Evolutionary conservation across 768 basidiomycete genomes (phyloP).

Genomic region (Phlegmacium glaucopus): DNA sequence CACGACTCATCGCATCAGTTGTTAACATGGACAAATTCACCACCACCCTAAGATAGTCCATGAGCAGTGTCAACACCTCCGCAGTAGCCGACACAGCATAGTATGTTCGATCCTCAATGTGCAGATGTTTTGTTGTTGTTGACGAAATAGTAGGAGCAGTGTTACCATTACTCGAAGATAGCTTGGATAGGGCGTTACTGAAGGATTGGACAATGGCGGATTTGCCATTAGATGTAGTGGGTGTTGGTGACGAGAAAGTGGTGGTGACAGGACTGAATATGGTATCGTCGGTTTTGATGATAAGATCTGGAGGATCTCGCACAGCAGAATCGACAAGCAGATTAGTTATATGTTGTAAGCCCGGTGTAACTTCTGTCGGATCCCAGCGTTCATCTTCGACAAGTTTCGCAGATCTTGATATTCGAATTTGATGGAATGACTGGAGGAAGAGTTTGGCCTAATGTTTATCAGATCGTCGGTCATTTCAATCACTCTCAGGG

Average conservation of each 20-base stretch:
- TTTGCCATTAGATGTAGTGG: constrained; percentile 5
- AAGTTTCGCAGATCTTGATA: constrained; percentile 78
- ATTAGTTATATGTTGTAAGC: constrained; percentile 69
- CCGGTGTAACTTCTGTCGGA: constrained; percentile 65
- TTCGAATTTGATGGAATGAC: constrained; percentile 76
- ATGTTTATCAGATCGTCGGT: constrained; percentile 7
- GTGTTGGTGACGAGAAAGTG: constrained; percentile 11
- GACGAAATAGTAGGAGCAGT: constrained; percentile 23
- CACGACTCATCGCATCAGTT: constrained; percentile 91
- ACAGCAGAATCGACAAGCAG: constrained; percentile 80
- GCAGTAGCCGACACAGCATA: constrained; percentile 86
- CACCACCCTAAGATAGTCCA: constrained; percentile 86
- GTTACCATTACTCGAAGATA: background rate
- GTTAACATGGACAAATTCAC: constrained; percentile 86
- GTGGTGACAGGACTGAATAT: constrained; percentile 20
- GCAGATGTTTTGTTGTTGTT: constrained; percentile 46
- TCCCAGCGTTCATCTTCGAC: constrained; percentile 98
- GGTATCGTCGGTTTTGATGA: constrained; percentile 30
- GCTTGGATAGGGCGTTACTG: constrained; percentile 6
- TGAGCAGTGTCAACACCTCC: constrained; percentile 63
- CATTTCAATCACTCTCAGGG: constrained; percentile 3
- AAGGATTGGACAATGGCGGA: constrained; percentile 7
- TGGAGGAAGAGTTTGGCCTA: constrained; percentile 88
- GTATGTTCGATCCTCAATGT: constrained; percentile 81
- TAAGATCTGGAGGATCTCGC: constrained; percentile 70